These are phyloP conservation scores for Cylindrodendrum hubeiense DNA, from an alignment of 2,329 filamentous ascomycete species.

Conservation along the genomic window DNA sequence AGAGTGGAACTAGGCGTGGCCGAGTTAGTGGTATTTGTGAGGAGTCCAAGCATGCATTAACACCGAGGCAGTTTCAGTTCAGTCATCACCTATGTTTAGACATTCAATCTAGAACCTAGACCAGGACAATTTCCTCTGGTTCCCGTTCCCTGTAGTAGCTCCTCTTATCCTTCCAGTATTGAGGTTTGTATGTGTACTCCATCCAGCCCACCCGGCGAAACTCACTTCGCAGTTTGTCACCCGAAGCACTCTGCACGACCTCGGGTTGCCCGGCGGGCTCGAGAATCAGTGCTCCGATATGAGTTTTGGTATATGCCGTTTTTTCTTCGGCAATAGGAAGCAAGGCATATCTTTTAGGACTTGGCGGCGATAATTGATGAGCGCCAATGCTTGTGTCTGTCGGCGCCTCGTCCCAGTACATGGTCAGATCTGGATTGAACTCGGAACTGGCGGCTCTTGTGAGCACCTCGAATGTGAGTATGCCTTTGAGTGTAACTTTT, in stretches of 20 bases:
- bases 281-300: constrained; percentile 1
- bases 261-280: not conserved
- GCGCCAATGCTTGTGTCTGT: not conserved
- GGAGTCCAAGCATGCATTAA: too few relatives aligned
- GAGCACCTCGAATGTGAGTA: not conserved
- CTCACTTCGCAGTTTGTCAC: not conserved
- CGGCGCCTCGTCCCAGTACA: not conserved
- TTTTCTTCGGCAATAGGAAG: not conserved
- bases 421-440: not conserved
- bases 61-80: too few relatives aligned
- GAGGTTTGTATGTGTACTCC: constrained; percentile 1
- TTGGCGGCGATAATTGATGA: not conserved
- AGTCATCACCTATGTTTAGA: not conserved
- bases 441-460: not conserved
- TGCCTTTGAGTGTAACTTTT: not conserved
- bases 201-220: constrained; percentile 4
- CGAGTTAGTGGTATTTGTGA: too few relatives aligned
- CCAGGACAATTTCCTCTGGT: not conserved
- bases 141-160: not conserved
- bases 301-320: not conserved
- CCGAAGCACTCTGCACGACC: not conserved
- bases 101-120: not conserved
- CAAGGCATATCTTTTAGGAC: not conserved
- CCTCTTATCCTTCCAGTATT: not conserved
- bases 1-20: too few relatives aligned